Base-by-base conservation (phyloP, 805 yeast species). In the Yamadazyma nakazawae region DNA sequence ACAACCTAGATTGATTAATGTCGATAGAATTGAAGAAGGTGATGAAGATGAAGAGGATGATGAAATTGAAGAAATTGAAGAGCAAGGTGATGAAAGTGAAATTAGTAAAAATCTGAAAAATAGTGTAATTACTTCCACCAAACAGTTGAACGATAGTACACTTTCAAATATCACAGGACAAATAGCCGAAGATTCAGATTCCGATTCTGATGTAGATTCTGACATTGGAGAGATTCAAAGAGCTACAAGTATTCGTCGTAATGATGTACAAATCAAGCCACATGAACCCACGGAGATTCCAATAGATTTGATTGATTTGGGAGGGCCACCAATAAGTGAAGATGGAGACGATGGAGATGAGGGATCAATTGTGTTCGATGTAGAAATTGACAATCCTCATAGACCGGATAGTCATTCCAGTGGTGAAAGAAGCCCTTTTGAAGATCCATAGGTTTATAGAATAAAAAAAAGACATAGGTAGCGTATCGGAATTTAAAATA, bases 1-100 rank as follows among this genome's bases (percentile, higher is more conserved):
- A 2, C 81, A 77, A 58, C 94, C 96, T 1, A 76, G 77, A 54
- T 69, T 88, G 50, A 85, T 88, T n/a, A 75, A 75, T 44, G 76
- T 81, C 35, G 77, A 63, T 43, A 67, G 68, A 49, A 75, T 72
- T 45, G 75, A 71, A 37, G 77, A 72, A 54, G 75, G 68, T 40
- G 69, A 67, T 11, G 75, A 68, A 49, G 70, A 64, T 19, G 60
- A 56, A 2, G 64, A 59, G 0, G 62, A 57, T 12, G 67, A 59
- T 37, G 54, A 54, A 7, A 66, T 43, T n/a, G 30, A 18, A 9
- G 45, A 42, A 14, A 17, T 18, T 14, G 34, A 26, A 10, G 28
- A 30, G 17, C 21, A 6, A 8, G 31, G 25, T 18, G n/a, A 28
- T 13, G 32, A 28, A 11, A 28, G 32, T 9, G 32, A 28, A 13